These are phyloP conservation scores for Phytopythium cucurbitacearum DNA, from an alignment of 352 stramenopile genomes.

Conservation along the genomic window DNA sequence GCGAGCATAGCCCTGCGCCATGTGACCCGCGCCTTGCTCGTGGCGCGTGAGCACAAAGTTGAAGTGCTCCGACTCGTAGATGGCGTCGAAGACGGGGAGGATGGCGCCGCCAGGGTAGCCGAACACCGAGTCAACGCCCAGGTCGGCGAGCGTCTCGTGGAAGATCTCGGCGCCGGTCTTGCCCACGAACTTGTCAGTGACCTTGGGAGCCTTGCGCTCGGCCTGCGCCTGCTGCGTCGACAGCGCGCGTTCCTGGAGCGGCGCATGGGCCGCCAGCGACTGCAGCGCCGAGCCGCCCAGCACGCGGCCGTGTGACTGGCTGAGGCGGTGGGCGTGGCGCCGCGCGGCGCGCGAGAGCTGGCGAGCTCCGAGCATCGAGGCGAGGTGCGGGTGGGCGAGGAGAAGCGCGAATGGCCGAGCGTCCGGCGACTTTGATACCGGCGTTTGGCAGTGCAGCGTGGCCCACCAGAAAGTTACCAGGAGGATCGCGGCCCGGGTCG, in stretches of 20 bases:
- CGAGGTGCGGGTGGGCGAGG: constrained; percentile 6
- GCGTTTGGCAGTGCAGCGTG: constrained; percentile 4
- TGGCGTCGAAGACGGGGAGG: constrained; percentile 93
- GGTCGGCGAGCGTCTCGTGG: constrained; percentile 90
- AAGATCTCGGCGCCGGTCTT: constrained; percentile 93
- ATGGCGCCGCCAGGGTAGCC: constrained; percentile 94
- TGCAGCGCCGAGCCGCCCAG: constrained; percentile 9
- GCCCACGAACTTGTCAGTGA: constrained; percentile 86
- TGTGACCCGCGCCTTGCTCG: constrained; percentile 81
- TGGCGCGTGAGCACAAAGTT: constrained; percentile 80
- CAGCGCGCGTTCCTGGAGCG: constrained; percentile 21
- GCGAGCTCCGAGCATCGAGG: constrained; percentile 35
- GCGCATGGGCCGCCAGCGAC: constrained; percentile 3
- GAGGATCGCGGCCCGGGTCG: not conserved
- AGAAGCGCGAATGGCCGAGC: not conserved
- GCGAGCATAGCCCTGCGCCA: constrained; percentile 82
- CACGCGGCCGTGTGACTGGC: not conserved
- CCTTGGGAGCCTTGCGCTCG: constrained; percentile 36
- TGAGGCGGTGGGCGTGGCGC: constrained; percentile 20
- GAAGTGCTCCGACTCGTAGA: constrained; percentile 86
- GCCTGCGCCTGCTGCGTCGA: constrained; percentile 29
- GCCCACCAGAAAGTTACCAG: constrained; percentile 12
- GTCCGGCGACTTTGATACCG: constrained; percentile 10
- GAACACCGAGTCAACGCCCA: constrained; percentile 91
- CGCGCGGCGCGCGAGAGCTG: constrained; percentile 40